These are phyloP conservation scores for Aspergillus hancockii DNA, from an alignment of 495 filamentous ascomycete species.

Conservation along the genomic window DNA sequence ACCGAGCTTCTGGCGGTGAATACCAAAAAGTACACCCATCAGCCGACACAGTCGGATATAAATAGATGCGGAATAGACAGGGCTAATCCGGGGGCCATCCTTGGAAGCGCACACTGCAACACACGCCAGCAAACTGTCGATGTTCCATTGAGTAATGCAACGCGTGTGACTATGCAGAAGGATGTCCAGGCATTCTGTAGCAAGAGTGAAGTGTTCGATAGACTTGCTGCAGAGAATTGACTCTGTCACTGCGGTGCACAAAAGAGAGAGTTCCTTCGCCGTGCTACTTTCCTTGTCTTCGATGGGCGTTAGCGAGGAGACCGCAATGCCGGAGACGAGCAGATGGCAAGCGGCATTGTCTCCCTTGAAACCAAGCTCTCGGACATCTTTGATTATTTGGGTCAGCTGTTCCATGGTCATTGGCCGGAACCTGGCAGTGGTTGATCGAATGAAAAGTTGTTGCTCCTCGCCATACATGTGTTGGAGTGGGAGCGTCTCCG, in stretches of 20 bases:
- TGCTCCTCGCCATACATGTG: conserved; percentile 46
- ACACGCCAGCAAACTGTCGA: conserved; percentile 61
- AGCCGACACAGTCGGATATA: conserved; percentile 64
- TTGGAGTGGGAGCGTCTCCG: conserved; percentile 38
- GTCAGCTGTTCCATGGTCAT: conserved; percentile 33
- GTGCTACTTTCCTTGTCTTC: conserved; percentile 43
- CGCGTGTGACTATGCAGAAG: conserved; percentile 57
- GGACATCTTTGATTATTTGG: conserved; percentile 36
- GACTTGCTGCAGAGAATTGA: conserved; percentile 37
- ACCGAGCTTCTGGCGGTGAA: conserved; percentile 65
- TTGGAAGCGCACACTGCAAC: conserved; percentile 56
- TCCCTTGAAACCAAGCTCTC: conserved; percentile 33
- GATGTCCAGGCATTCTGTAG: conserved; percentile 53
- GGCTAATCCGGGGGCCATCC: conserved; percentile 35
- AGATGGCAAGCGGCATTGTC: conserved; percentile 34
- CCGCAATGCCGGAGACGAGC: conserved; percentile 40
- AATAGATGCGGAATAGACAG: conserved; percentile 50
- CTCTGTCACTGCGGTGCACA: conserved; percentile 35
- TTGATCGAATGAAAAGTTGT: conserved; percentile 43
- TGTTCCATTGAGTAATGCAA: conserved; percentile 67
- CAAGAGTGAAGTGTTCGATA: conserved; percentile 57
- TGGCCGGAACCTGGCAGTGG: conserved; percentile 36
- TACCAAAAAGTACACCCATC: conserved; percentile 53
- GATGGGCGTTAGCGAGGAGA: conserved; percentile 31
- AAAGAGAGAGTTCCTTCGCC: conserved; percentile 37